These are phyloP conservation scores for Aspergillus uvarum DNA, from an alignment of 2,329 filamentous ascomycete species.

Conservation along the genomic window DNA sequence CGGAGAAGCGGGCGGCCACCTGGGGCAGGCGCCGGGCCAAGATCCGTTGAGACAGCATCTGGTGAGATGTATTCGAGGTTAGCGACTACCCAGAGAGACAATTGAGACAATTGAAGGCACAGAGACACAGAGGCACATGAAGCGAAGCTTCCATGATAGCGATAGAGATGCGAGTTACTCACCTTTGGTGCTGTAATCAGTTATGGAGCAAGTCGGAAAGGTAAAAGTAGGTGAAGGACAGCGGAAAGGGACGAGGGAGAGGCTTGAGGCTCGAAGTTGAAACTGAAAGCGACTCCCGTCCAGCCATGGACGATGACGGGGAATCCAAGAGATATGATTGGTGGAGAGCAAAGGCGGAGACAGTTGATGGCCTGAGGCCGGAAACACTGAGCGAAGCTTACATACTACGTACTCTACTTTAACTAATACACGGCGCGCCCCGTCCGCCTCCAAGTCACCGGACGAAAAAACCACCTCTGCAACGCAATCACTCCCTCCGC, in stretches of 20 bases:
- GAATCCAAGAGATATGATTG: conserved; percentile 26
- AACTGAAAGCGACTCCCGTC: conserved; percentile 19
- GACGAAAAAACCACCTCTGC: conserved; percentile 44
- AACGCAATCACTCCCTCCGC: conserved; percentile 34
- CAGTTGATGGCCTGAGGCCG: conserved; percentile 20
- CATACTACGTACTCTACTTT: conserved; percentile 25
- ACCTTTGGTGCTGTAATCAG: conserved; percentile 15
- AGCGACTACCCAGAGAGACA: neutral
- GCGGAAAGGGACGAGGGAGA: conserved; percentile 20
- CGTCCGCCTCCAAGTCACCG: conserved; percentile 26
- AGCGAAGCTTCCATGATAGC: neutral
- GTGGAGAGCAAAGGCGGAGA: conserved; percentile 15
- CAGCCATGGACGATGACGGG: conserved; percentile 15
- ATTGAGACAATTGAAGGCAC: neutral
- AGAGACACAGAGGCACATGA: neutral
- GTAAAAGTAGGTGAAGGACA: neutral
- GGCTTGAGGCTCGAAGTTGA: conserved; percentile 19
- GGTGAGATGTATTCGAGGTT: conserved; percentile 23
- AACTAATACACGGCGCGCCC: conserved; percentile 22
- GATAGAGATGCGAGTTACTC: neutral
- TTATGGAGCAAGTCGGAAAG: neutral
- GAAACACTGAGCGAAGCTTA: conserved; percentile 12
- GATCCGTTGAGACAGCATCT: conserved; percentile 50
- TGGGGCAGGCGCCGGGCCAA: conserved; percentile 44
- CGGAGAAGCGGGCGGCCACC: conserved; percentile 38